Evolutionary conservation across 2,329 filamentous ascomycete species (phyloP).

Genomic region (Aureobasidium sp.): DNA sequence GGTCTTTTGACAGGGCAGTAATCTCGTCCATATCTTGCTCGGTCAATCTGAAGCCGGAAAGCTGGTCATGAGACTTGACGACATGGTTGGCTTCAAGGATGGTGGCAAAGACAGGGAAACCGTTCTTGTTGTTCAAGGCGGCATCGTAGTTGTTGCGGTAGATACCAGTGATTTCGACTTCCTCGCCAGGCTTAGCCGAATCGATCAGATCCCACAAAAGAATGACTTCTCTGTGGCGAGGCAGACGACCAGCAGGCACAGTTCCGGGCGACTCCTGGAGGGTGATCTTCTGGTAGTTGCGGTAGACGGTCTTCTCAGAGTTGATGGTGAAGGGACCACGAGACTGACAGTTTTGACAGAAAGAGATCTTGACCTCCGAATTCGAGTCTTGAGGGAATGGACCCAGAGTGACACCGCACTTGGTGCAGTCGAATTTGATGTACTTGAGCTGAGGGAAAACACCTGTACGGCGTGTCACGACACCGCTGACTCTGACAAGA

Average conservation of each 20-base stretch:
- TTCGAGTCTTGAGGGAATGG: constrained; percentile 98
- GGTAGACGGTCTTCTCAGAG: constrained; percentile 95
- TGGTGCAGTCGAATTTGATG: constrained; percentile 94
- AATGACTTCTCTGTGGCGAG: constrained; percentile 87
- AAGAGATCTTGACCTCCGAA: constrained; percentile 90
- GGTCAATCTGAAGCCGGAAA: constrained; percentile 90
- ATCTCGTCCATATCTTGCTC: constrained; percentile 93
- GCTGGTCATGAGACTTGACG: constrained; percentile 93
- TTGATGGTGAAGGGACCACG: constrained; percentile 92
- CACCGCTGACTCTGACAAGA: constrained; percentile 84
- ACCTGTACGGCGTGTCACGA: constrained; percentile 86
- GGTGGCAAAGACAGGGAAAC: constrained; percentile 96
- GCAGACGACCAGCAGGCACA: constrained; percentile 88
- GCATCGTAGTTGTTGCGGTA: constrained; percentile 99
- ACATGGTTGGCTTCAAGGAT: constrained; percentile 97
- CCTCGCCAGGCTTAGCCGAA: constrained; percentile 91
- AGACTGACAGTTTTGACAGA: constrained; percentile 93
- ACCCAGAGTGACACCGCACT: constrained; percentile 84
- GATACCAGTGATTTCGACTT: constrained; percentile 92
- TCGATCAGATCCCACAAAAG: constrained; percentile 96
- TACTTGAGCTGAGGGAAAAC: constrained; percentile 98
- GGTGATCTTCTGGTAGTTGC: constrained; percentile 97
- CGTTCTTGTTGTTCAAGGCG: constrained; percentile 95
- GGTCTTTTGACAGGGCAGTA: constrained; percentile 76
- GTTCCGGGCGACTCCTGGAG: constrained; percentile 96